phyloP scores from a whole-genome alignment of 2,329 filamentous ascomycete species.

The Blastomyces parvus region DNA sequence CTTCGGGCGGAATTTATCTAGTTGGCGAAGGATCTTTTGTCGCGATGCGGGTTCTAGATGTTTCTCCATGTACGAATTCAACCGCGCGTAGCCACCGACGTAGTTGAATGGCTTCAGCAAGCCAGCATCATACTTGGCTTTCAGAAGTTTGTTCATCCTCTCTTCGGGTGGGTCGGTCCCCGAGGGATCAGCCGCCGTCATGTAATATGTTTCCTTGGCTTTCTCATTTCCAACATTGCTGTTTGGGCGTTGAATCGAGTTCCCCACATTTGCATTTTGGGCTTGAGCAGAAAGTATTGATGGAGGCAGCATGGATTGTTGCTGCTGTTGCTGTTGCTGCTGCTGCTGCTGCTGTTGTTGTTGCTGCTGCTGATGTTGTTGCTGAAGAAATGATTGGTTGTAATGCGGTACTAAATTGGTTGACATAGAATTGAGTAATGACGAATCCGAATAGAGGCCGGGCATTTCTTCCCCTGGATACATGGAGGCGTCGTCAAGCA shows the following conservation, averaged over 20 bases:
- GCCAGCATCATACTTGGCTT: conserved; percentile 92
- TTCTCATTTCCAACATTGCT: conserved; percentile 58
- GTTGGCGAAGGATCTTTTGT: conserved; percentile 81
- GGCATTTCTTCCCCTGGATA: conserved; percentile 57
- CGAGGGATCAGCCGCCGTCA: conserved; percentile 90
- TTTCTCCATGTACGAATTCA: conserved; percentile 85
- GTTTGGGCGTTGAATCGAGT: conserved; percentile 51
- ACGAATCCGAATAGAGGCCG: conserved; percentile 52
- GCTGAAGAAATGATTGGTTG: conserved; percentile 25
- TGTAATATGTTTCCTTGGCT: conserved; percentile 74
- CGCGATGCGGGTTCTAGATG: conserved; percentile 75
- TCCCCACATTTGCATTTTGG: conserved; percentile 31
- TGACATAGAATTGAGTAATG: conserved; percentile 37
- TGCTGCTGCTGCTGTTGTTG: conserved; percentile 26
- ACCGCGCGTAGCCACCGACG: conserved; percentile 83
- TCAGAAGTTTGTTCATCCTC: conserved; percentile 86
- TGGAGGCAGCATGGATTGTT: conserved; percentile 22
- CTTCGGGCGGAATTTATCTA: conserved; percentile 88
- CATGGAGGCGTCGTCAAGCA: conserved; percentile 72
- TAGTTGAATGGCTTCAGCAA: conserved; percentile 97
- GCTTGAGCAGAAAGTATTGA: conserved; percentile 20
- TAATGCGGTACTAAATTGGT: conserved; percentile 14
- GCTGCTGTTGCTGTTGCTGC: conserved; percentile 25
- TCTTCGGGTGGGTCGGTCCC: conserved; percentile 81
- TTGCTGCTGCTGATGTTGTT: conserved; percentile 29